Evolutionary conservation across 768 basidiomycete species (phyloP), one percentile per base, ranked within the genome.

Genomic region (Gymnopilus dilepis): DNA sequence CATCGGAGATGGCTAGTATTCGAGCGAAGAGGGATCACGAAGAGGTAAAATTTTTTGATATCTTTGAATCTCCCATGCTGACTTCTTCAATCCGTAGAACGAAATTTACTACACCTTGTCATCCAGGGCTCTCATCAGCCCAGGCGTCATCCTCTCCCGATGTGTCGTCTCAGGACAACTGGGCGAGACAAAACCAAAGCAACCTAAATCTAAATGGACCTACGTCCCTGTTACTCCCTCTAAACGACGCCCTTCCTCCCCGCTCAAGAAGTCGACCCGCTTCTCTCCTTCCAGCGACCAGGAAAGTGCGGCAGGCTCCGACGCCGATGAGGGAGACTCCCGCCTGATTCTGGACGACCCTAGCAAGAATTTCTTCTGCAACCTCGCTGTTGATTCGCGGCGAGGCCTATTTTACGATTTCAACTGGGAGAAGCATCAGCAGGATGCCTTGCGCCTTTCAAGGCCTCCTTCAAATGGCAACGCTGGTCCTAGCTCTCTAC

Each of bases 91-190:
- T 19, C 6, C 22, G 34, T 63, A 93, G 92, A 89, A 91, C 64
- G 92, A 94, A 73, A 81, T 93, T 6, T 92, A 91, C 66, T 90
- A 89, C 52, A 84, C 85, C 8, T 72, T 90, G 22, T 65, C 77
- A 31, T 78, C 80, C 4, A 78, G 76, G 42, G 84, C 77, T 22
- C 75, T 82, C 40, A 66, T 90, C 15, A 75, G 78, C 13, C 83
- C 89, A 5, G 77, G 80, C 15, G 76, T 78, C 43, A 79, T 92
- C 41, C 67, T 85, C 19, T 76, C 78, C 11, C 82, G 71, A 55
- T 91, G 90, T 68, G 73, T 70, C 12, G 80, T 90, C 28, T 72
- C 79, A 19, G 74, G 77, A 51, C 70, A 74, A 2, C 48, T 58
- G 48, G 28, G 47, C 43, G 19, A 22, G 22, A 19, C 40, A n/a